Percentiles rank a stretch among this genome's conserved stretches.
These are phyloP conservation scores for Alternaria atra DNA, from an alignment of 2,329 filamentous ascomycete genomes.

Conservation along the genomic window DNA sequence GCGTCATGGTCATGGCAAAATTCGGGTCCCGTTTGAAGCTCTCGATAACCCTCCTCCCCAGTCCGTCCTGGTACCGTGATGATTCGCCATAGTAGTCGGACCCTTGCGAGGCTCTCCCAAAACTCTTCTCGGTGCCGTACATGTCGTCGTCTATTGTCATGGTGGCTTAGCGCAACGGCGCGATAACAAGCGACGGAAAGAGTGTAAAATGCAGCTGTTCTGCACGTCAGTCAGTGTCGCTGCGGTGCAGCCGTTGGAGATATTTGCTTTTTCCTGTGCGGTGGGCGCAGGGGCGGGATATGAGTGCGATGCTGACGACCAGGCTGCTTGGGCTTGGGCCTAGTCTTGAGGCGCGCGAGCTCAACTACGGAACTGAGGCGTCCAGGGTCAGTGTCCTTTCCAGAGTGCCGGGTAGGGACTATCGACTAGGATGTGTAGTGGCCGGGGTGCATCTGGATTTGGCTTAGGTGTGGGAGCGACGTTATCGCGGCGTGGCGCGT, in stretches of 20 bases:
- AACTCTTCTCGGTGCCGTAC: constrained; percentile 52
- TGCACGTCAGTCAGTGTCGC: constrained; percentile 31
- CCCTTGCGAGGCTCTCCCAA: constrained; percentile 46
- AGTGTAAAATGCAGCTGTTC: constrained; percentile 25
- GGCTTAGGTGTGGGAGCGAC: constrained; percentile 15
- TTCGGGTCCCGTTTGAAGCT: constrained; percentile 53
- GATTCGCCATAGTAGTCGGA: constrained; percentile 53
- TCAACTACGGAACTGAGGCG: constrained; percentile 16
- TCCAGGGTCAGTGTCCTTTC: constrained; percentile 14
- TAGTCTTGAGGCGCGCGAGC: constrained; percentile 24
- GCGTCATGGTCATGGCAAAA: constrained; percentile 58
- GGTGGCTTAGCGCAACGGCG: constrained; percentile 13
- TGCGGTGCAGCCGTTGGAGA: constrained; percentile 19
- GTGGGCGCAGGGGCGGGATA: constrained; percentile 12
- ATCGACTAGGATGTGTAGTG: constrained; percentile 10
- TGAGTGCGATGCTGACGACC: constrained; percentile 17
- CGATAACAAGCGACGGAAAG: constrained; percentile 12
- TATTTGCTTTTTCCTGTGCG: constrained; percentile 10
- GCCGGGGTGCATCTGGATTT: constrained; percentile 11
- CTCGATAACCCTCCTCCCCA: constrained; percentile 55
- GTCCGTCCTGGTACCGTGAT: constrained; percentile 41
- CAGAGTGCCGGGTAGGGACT: constrained; percentile 17
- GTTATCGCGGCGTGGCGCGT: constrained; percentile 18
- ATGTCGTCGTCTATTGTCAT: constrained; percentile 49
- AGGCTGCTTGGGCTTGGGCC: constrained; percentile 17